Percentiles rank a stretch among this genome's conserved stretches.
phyloP scores from a whole-genome alignment of 2,329 filamentous ascomycete genomes.

The Aspergillus quadricinctus region DNA sequence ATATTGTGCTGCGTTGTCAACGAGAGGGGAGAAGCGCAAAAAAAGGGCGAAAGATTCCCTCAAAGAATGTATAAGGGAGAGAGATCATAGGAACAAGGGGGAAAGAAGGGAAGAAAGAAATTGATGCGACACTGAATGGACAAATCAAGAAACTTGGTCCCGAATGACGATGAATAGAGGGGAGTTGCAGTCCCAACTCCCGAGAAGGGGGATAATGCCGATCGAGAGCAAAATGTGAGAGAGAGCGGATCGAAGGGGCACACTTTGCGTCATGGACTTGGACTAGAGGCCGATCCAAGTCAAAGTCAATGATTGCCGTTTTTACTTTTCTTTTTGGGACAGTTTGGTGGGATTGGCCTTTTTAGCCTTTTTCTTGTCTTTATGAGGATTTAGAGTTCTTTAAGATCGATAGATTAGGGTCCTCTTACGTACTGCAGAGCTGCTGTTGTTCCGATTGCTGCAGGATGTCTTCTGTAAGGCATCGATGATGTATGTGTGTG shows the following conservation, averaged over 20 bases:
- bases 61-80: slow-evolving; percentile 5
- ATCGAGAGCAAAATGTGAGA: slow-evolving; percentile 3
- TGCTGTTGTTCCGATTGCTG: too few relatives aligned
- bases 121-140: slow-evolving; percentile 2
- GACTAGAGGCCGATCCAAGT: background rate
- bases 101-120: slow-evolving; percentile 2
- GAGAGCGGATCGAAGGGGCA: background rate
- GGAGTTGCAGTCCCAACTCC: background rate
- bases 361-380: background rate
- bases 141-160: slow-evolving; percentile 3
- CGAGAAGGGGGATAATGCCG: background rate
- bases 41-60: background rate
- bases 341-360: background rate
- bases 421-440: background rate
- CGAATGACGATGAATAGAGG: background rate
- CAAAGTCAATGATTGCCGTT: background rate
- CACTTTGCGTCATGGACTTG: slow-evolving; percentile 5
- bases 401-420: background rate
- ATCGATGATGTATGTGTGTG: background rate
- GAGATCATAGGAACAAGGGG: slow-evolving; percentile 1
- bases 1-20: background rate
- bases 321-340: background rate
- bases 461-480: background rate
- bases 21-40: background rate
- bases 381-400: background rate